phyloP scores from a whole-genome alignment of 495 filamentous ascomycete species.

The Aspergillus affinis region DNA sequence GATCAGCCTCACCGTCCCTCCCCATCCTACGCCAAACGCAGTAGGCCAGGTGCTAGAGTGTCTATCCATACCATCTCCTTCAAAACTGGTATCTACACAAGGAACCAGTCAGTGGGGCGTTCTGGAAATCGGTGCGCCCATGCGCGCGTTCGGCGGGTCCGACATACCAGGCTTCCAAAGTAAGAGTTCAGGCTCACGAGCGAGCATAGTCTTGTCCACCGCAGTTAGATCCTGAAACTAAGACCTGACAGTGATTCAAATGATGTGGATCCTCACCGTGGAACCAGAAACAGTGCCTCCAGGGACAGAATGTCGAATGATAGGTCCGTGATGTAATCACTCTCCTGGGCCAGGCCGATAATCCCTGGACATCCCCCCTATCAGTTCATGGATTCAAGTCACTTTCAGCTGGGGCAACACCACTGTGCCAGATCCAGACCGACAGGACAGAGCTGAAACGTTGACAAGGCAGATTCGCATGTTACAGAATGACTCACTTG shows the following conservation, averaged over 20 bases:
- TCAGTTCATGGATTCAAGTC: background rate
- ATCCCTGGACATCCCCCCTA: slow-evolving; percentile 50
- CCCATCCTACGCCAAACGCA: slow-evolving; percentile 11
- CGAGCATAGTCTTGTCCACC: slow-evolving; percentile 66
- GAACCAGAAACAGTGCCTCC: slow-evolving; percentile 88
- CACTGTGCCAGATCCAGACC: slow-evolving; percentile 4
- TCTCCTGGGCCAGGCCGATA: slow-evolving; percentile 65
- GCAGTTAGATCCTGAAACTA: slow-evolving; percentile 18
- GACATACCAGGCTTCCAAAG: slow-evolving; percentile 72
- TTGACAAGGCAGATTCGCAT: slow-evolving; percentile 19
- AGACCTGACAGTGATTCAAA: slow-evolving; percentile 9
- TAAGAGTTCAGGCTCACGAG: slow-evolving; percentile 86
- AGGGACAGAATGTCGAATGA: slow-evolving; percentile 87
- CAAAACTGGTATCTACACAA: slow-evolving; percentile 69
- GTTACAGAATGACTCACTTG: slow-evolving; percentile 55
- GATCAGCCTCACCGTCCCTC: slow-evolving; percentile 35
- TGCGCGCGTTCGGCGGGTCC: slow-evolving; percentile 11
- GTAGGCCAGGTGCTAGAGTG: background rate
- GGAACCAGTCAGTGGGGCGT: slow-evolving; percentile 24
- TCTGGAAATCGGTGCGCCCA: slow-evolving; percentile 12
- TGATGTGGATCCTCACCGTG: slow-evolving; percentile 48
- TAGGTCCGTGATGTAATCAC: slow-evolving; percentile 63
- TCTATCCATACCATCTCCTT: slow-evolving; percentile 70
- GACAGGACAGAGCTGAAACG: slow-evolving; percentile 13
- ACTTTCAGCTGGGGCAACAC: background rate